These are phyloP conservation scores for Apiotrichum gamsii DNA, from an alignment of 1,284 basidiomycete species.

Conservation along the genomic window DNA sequence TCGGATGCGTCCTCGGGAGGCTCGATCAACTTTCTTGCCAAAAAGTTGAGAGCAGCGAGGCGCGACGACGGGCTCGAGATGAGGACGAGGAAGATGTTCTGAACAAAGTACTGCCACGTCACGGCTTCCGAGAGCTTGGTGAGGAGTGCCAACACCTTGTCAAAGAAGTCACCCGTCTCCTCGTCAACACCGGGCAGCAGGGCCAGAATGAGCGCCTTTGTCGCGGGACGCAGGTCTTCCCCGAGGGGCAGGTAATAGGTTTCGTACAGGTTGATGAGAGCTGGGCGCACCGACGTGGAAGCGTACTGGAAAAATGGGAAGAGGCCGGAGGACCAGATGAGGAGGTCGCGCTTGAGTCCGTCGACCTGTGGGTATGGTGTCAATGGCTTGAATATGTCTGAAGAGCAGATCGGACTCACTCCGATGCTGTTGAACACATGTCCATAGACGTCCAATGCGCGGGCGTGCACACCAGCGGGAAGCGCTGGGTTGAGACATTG, in stretches of 20 bases:
- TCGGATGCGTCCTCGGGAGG: conserved; percentile 45
- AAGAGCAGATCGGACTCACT: conserved; percentile 54
- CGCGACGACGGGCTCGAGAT: conserved; percentile 81
- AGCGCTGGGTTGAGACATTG: conserved; percentile 96
- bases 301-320: conserved; percentile 99
- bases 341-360: conserved; percentile 77
- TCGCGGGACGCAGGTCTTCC: conserved; percentile 72
- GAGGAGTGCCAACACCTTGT: conserved; percentile 81
- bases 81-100: conserved; percentile 90
- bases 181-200: conserved; percentile 91
- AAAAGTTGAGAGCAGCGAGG: conserved; percentile 79
- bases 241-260: conserved; percentile 84
- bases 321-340: conserved; percentile 90
- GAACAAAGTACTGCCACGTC: conserved; percentile 81
- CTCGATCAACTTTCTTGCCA: conserved; percentile 67
- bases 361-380: no score
- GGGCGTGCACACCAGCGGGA: conserved; percentile 92
- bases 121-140: conserved; percentile 77
- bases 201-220: conserved; percentile 89
- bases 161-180: conserved; percentile 93
- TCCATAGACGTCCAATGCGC: conserved; percentile 89
- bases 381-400: background rate
- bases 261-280: conserved; percentile 79
- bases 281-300: conserved; percentile 88
- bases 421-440: conserved; percentile 87